Conservation (phyloP, 2,329 filamentous ascomycete genomes). For the Diplodia seriata region DNA sequence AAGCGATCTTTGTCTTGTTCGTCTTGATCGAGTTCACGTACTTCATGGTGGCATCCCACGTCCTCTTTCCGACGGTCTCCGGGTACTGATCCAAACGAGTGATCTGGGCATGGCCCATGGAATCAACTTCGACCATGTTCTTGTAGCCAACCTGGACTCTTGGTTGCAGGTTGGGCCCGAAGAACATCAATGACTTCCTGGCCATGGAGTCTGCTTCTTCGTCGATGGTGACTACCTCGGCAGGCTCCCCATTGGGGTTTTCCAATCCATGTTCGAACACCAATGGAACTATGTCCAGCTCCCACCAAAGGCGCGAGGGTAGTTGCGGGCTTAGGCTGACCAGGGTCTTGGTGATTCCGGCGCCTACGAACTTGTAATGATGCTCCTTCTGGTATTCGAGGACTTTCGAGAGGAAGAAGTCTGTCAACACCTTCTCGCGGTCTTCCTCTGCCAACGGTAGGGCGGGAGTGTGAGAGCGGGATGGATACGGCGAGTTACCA, state of each 20-base stretch:
- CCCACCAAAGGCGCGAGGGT: conserved; percentile 75
- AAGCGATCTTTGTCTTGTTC: conserved; percentile 72
- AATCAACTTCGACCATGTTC: conserved; percentile 74
- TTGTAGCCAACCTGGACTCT: conserved; percentile 70
- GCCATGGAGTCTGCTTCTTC: conserved; percentile 84
- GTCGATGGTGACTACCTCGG: conserved; percentile 65
- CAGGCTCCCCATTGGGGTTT: conserved; percentile 7
- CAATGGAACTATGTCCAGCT: conserved; percentile 77
- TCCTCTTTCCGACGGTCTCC: conserved; percentile 65
- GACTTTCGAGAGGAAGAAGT: conserved; percentile 66
- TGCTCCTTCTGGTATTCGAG: conserved; percentile 68
- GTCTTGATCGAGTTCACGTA: conserved; percentile 69
- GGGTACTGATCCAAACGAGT: conserved; percentile 65
- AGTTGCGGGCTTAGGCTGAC: conserved; percentile 68
- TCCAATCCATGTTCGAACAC: conserved; percentile 55
- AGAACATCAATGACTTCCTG: conserved; percentile 77
- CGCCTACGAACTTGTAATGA: conserved; percentile 75
- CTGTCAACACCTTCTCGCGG: conserved; percentile 52
- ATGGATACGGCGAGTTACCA: conserved; percentile 34
- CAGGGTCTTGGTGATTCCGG: conserved; percentile 69
- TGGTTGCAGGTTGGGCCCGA: conserved; percentile 74
- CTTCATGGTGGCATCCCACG: conserved; percentile 70
- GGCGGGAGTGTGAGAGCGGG: conserved; percentile 31
- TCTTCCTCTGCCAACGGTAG: conserved; percentile 31
- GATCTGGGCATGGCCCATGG: conserved; percentile 68